Conservation (phyloP, 1,139 yeast species). For the Sugiyamaella neomexicana region DNA sequence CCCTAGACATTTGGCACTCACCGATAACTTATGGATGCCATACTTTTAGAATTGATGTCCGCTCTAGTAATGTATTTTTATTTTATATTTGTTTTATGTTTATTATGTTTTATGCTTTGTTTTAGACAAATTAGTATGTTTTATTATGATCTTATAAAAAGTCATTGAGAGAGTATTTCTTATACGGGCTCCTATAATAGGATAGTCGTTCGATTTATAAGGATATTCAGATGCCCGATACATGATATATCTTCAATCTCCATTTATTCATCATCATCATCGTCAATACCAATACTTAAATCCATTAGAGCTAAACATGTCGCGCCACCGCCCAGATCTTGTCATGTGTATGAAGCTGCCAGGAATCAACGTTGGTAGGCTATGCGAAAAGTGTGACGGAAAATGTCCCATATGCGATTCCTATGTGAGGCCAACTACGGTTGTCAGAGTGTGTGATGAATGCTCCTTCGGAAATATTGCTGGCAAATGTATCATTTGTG, state of each 20-base stretch:
- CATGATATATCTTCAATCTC: too few species aligned
- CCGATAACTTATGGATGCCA: slow-evolving; percentile 96
- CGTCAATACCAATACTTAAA: too few species aligned
- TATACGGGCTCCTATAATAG: background rate
- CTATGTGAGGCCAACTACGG: slow-evolving; percentile 70
- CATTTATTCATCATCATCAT: too few species aligned
- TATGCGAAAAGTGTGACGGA: slow-evolving; percentile 89
- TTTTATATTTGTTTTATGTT: slow-evolving; percentile 5
- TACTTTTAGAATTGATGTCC: slow-evolving; percentile 52
- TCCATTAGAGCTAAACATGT: slow-evolving; percentile 49
- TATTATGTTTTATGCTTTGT: slow-evolving; percentile 6
- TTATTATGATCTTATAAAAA: background rate
- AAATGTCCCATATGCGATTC: slow-evolving; percentile 91
- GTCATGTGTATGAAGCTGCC: slow-evolving; percentile 86
- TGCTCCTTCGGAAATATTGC: slow-evolving; percentile 73
- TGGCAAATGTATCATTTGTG: slow-evolving; percentile 74
- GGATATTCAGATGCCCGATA: too few species aligned
- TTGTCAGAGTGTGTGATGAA: slow-evolving; percentile 78
- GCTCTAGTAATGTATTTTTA: background rate
- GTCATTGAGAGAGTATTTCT: background rate
- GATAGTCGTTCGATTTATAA: background rate
- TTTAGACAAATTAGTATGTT: background rate
- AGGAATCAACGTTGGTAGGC: slow-evolving; percentile 65
- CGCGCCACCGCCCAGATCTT: slow-evolving; percentile 87
- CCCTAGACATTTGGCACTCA: slow-evolving; percentile 88